A percentile compares a stretch with the other conserved stretches of the same genome.
phyloP scores from a whole-genome alignment of 23 red algal species.

The Gracilaria caudata region DNA sequence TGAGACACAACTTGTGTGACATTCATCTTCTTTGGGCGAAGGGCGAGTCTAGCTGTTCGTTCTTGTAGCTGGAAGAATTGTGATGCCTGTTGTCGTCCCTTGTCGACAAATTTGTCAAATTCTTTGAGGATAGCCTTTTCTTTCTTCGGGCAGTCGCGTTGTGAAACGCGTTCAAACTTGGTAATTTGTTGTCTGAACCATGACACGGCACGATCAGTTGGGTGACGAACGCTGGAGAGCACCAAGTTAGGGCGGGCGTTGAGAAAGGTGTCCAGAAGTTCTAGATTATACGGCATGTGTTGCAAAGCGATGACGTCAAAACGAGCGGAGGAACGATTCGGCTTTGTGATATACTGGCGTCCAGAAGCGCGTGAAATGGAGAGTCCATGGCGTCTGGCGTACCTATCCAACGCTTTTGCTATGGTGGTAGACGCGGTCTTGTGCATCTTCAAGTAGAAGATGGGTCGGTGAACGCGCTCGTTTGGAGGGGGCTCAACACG shows the following conservation, averaged over 20 bases:
- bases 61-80: slow-evolving; percentile 18
- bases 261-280: slow-evolving; percentile 13
- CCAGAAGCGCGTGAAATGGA: slow-evolving; percentile 15
- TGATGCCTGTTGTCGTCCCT: not conserved
- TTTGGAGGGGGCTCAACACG: not conserved
- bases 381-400: not conserved
- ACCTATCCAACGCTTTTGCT: not conserved
- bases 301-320: slow-evolving; percentile 10
- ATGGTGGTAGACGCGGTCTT: slow-evolving; percentile 15
- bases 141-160: slow-evolving; percentile 1
- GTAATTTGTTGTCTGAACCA: slow-evolving; percentile 12
- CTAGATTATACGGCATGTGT: slow-evolving; percentile 15
- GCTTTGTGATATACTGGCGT: slow-evolving; percentile 11
- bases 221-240: slow-evolving; percentile 16
- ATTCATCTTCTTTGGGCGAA: slow-evolving; percentile 8
- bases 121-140: not conserved
- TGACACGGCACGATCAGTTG: slow-evolving; percentile 10
- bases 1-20: not conserved
- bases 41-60: not conserved
- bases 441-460: slow-evolving; percentile 19
- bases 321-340: not conserved
- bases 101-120: slow-evolving; percentile 6
- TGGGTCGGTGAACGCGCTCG: slow-evolving; percentile 15
- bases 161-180: slow-evolving; percentile 10
- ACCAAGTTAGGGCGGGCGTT: not conserved